Percentiles rank a stretch among this genome's conserved stretches.
phyloP scores from a whole-genome alignment of 176 grass and related monocot species.

The Puya raimondii region DNA sequence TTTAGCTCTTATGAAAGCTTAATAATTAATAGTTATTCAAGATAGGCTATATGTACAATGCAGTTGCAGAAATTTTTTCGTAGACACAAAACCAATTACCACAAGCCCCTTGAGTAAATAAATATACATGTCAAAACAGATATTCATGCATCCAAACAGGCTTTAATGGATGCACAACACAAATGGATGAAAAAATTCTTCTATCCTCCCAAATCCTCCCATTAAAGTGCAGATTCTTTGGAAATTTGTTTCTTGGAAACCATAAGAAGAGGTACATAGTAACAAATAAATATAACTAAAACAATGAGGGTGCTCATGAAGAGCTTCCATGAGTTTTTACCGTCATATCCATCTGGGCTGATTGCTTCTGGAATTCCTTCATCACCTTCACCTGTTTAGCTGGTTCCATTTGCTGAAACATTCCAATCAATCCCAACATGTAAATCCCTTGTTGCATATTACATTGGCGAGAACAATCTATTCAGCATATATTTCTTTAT shows the following conservation, averaged over 20 bases:
- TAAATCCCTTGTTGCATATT: slow-evolving; percentile 7
- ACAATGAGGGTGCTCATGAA: neutral
- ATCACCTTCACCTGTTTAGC: slow-evolving; percentile 80
- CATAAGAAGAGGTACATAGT: neutral
- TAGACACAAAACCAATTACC: too few relatives aligned
- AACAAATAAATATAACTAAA: slow-evolving; percentile 5
- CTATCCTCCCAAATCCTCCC: too few relatives aligned
- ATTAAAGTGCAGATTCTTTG: too few relatives aligned
- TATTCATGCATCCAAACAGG: too few relatives aligned
- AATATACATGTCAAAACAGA: too few relatives aligned
- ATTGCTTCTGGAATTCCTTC: slow-evolving; percentile 97
- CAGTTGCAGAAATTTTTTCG: too few relatives aligned
- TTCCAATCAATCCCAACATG: slow-evolving; percentile 3
- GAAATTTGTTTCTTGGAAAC: neutral
- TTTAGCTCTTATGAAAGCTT: too few relatives aligned
- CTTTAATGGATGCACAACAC: too few relatives aligned
- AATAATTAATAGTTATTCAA: neutral
- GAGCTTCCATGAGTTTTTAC: slow-evolving; percentile 33
- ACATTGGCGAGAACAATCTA: slow-evolving; percentile 16
- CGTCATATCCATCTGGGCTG: slow-evolving; percentile 95
- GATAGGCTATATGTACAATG: too few relatives aligned
- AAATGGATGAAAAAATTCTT: too few relatives aligned
- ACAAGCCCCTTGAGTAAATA: too few relatives aligned
- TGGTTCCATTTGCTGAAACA: slow-evolving; percentile 96
- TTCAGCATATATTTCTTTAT: slow-evolving; percentile 3